A percentile compares a stretch with the other conserved stretches of the same genome.
Evolutionary conservation across 306 rosid genomes (phyloP).

Genomic region (Fragaria vesca): DNA sequence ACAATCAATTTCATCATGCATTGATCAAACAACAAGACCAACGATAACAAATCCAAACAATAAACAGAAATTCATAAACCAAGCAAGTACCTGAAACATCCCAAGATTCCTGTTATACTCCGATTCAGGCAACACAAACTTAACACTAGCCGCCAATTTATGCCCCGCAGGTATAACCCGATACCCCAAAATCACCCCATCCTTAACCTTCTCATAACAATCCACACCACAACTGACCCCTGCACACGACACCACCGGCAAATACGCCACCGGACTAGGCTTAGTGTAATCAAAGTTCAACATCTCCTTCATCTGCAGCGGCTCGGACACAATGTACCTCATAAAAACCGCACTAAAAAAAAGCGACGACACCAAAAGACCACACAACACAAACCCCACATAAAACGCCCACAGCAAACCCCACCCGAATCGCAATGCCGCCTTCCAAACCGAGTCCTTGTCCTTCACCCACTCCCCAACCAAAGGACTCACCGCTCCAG

Average conservation of each 20-base stretch:
- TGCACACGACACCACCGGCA: slow-evolving; percentile 47
- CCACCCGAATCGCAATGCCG: slow-evolving; percentile 56
- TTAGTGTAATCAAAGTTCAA: slow-evolving; percentile 71
- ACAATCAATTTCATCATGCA: background rate
- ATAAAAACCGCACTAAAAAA: slow-evolving; percentile 48
- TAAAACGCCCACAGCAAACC: slow-evolving; percentile 60
- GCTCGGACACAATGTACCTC: slow-evolving; percentile 56
- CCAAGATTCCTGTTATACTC: slow-evolving; percentile 82
- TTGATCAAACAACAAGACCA: background rate
- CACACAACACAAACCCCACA: slow-evolving; percentile 48
- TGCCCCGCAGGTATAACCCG: slow-evolving; percentile 52
- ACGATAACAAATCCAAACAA: background rate
- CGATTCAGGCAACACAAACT: slow-evolving; percentile 63
- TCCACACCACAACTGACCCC: slow-evolving; percentile 34
- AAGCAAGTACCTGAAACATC: slow-evolving; percentile 62
- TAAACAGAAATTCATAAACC: slow-evolving; percentile 10
- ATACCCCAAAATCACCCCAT: slow-evolving; percentile 23
- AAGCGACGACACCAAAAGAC: slow-evolving; percentile 51
- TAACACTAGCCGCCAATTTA: slow-evolving; percentile 44
- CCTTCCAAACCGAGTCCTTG: slow-evolving; percentile 44
- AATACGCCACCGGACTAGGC: slow-evolving; percentile 65
- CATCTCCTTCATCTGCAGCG: slow-evolving; percentile 49
- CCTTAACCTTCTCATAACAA: slow-evolving; percentile 27
- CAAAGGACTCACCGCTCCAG: slow-evolving; percentile 29
- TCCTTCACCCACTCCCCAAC: slow-evolving; percentile 42